phyloP scores from a whole-genome alignment of 2,329 filamentous ascomycete genomes.

The Pseudogymnoascus sp. region DNA sequence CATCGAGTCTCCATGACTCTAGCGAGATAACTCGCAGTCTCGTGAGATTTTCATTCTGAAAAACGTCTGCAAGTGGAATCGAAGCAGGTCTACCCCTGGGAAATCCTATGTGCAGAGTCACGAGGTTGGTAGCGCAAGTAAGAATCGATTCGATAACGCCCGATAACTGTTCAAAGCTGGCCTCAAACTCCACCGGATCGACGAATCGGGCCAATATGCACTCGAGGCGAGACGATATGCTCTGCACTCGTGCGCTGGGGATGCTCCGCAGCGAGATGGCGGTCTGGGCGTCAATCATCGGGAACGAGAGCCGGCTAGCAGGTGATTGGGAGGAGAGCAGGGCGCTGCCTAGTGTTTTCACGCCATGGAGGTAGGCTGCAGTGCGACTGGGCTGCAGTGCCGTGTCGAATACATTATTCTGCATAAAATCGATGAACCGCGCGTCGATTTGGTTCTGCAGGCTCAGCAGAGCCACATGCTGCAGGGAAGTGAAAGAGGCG shows the following conservation, averaged over 20 bases:
- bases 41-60: conserved; percentile 53
- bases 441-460: conserved; percentile 52
- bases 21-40: conserved; percentile 56
- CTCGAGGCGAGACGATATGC: conserved; percentile 47
- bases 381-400: conserved; percentile 49
- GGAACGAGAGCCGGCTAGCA: conserved; percentile 52
- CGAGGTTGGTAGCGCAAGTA: conserved; percentile 48
- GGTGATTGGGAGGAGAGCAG: conserved; percentile 47
- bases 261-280: conserved; percentile 42
- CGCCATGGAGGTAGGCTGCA: conserved; percentile 52
- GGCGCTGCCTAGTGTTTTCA: conserved; percentile 49
- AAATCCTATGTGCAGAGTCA: conserved; percentile 57
- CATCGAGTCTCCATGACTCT: conserved; percentile 53
- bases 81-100: conserved; percentile 47
- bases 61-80: conserved; percentile 50
- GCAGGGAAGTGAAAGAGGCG: conserved; percentile 47
- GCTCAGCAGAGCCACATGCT: conserved; percentile 56
- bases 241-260: conserved; percentile 39
- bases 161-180: conserved; percentile 49
- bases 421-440: conserved; percentile 29
- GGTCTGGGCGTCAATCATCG: conserved; percentile 53
- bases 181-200: conserved; percentile 42
- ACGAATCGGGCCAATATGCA: conserved; percentile 56
- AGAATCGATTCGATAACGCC: conserved; percentile 50
- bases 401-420: neutral